phyloP scores from a whole-genome alignment of 208 protist genomes.

The Lotmaria passim region DNA sequence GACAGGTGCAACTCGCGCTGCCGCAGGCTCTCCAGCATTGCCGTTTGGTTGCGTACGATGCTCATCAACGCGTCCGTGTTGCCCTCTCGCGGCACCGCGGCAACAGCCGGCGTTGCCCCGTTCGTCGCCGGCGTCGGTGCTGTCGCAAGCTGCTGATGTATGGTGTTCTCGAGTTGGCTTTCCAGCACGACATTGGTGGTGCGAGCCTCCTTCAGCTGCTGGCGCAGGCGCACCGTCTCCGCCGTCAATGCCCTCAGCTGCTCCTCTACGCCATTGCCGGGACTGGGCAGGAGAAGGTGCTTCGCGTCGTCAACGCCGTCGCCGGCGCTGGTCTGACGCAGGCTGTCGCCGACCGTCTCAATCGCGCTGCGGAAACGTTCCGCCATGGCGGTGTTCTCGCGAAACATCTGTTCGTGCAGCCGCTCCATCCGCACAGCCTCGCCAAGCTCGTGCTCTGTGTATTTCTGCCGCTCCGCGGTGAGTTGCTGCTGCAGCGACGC shows the following conservation, averaged over 20 bases:
- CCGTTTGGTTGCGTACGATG: constrained; percentile 74
- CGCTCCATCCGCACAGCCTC: constrained; percentile 85
- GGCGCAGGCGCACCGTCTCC: constrained; percentile 69
- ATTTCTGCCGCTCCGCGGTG: constrained; percentile 69
- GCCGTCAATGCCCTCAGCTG: constrained; percentile 71
- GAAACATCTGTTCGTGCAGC: constrained; percentile 84
- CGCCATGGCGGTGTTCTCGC: constrained; percentile 84
- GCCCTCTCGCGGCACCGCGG: constrained; percentile 7
- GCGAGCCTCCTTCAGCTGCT: constrained; percentile 67
- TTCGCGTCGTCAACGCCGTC: not conserved
- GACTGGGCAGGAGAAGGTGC: constrained; percentile 15
- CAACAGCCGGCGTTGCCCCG: constrained; percentile 1
- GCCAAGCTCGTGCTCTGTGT: constrained; percentile 69
- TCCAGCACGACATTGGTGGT: constrained; percentile 77
- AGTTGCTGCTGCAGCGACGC: constrained; percentile 79
- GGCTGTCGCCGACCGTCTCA: constrained; percentile 47
- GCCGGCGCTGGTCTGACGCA: constrained; percentile 21
- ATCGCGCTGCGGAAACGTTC: constrained; percentile 83
- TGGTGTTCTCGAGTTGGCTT: constrained; percentile 64
- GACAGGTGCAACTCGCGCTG: constrained; percentile 72
- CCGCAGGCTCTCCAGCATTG: constrained; percentile 80
- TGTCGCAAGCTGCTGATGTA: constrained; percentile 41
- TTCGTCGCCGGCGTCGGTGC: not conserved
- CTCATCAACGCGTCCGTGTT: constrained; percentile 47
- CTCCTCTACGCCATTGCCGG: constrained; percentile 29